Conservation (phyloP, 306 rosid species). For the Betula pendula region DNA sequence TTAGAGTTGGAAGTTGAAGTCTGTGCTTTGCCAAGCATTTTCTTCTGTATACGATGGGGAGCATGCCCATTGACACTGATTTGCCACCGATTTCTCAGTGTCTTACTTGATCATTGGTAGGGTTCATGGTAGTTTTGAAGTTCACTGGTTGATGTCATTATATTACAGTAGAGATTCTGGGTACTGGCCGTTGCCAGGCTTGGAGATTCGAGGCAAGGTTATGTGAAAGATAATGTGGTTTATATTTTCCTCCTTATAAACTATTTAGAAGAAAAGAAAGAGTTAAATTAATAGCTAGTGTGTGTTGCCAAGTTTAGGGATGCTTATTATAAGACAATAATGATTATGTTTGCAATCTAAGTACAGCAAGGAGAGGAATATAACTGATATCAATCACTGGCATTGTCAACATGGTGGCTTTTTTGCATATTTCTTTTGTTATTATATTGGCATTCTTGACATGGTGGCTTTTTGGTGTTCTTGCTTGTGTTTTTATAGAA, state of each 20-base stretch:
- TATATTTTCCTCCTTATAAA: neutral
- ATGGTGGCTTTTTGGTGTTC: neutral
- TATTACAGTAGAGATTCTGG: neutral
- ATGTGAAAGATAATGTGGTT: neutral
- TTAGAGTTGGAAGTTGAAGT: neutral
- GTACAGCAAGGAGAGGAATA: neutral
- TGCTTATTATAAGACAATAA: neutral
- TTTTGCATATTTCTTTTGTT: neutral
- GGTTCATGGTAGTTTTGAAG: neutral
- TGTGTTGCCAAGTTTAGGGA: neutral
- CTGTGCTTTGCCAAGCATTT: neutral
- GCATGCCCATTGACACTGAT: neutral
- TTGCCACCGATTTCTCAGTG: neutral
- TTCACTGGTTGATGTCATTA: neutral
- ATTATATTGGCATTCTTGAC: neutral
- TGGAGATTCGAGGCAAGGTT: neutral
- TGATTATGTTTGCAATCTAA: neutral
- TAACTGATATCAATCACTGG: neutral
- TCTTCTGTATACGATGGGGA: neutral
- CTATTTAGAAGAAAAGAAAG: neutral
- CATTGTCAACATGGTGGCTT: neutral
- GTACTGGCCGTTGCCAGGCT: neutral
- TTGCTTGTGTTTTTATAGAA: neutral
- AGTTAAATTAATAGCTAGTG: neutral
- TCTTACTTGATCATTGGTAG: neutral